Base-by-base conservation (phyloP, 164 flowering plant species). In the Chimonanthus praecox region DNA sequence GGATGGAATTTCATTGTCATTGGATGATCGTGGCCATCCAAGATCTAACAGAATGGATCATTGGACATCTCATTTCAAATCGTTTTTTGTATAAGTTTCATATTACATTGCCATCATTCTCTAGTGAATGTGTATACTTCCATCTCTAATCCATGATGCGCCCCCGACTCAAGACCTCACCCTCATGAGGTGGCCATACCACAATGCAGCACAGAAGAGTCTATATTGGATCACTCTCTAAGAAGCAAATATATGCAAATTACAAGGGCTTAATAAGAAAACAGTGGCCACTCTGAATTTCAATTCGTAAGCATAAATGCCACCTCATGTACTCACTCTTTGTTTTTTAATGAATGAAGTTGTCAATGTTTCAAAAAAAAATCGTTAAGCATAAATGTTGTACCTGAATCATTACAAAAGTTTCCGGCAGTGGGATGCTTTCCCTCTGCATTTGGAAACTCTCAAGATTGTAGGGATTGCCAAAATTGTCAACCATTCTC, bases 401-500 rank as follows among this genome's bases (percentile, higher is more conserved):
- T 75, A 78, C 83, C 80, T 80, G 83, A 73, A 70, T 80, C 78
- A 47, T 71, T 76, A 70, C 18, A 64, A 70, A 63, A 64, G 50
- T 73, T 58, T 50, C 78, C 54, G 82, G 49, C 72, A 74, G 44
- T 62, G 74, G n/a, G 74, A 69, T 46, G 70, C 66, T 65, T 21
- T 72, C 82, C 68, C 50, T 69, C 2, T 75, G 75, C 13, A 50
- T 10, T 18, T 73, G 33, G 7, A 68, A 47, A 33, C 21, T 47
- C 8, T 47, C 54, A 7, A 47, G 48, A 64, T 74, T 33, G 8
- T 18, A 61, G 18, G 73, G 73, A 71, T 71, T 73, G 18, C 70
- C 70, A 44, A 64, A 47, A 33, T 46, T 67, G 63, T 78, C 79
- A 69, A 51, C 69, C 67, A 69, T 78, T 73, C 77, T 77, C 73